Evolutionary conservation across 1,284 basidiomycete genomes (phyloP).

Genomic region (Salmacisia buchloeana): DNA sequence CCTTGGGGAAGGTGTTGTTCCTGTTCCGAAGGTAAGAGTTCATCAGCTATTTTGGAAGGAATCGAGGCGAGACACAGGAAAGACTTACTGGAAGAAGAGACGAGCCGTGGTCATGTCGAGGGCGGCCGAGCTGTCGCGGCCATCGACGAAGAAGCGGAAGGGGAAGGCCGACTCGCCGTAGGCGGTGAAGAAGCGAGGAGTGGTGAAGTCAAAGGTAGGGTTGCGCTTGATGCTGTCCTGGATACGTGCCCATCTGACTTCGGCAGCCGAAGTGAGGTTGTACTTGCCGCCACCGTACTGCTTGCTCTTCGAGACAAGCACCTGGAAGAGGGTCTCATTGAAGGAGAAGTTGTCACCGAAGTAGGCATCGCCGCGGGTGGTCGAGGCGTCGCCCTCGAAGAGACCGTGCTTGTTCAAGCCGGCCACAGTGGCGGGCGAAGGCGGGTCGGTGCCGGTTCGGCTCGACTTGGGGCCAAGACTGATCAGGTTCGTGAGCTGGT

Average conservation of each 20-base stretch:
- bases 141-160: slow-evolving; percentile 6
- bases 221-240: slow-evolving; percentile 8
- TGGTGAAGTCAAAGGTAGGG: slow-evolving; percentile 8
- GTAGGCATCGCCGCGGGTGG: slow-evolving; percentile 12
- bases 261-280: slow-evolving; percentile 10
- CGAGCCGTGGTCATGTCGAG: slow-evolving; percentile 3
- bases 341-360: slow-evolving; percentile 20
- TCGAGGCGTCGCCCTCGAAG: slow-evolving; percentile 20
- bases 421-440: not conserved
- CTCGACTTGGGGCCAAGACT: slow-evolving; percentile 13
- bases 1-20: not conserved
- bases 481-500: slow-evolving; percentile 15
- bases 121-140: slow-evolving; percentile 1
- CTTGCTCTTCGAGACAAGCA: slow-evolving; percentile 15
- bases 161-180: slow-evolving; percentile 4
- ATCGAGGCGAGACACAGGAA: too few relatives aligned
- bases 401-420: slow-evolving; percentile 18
- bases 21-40: not conserved
- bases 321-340: slow-evolving; percentile 16
- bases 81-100: not conserved
- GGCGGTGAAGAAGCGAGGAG: slow-evolving; percentile 5
- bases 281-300: slow-evolving; percentile 19
- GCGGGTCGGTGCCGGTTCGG: slow-evolving; percentile 7
- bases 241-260: slow-evolving; percentile 5
- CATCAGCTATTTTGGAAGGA: too few relatives aligned